A percentile compares a stretch with the other conserved stretches of the same genome.
These are phyloP conservation scores for Wallacemonas sp. DNA, from an alignment of 208 protist species.

Conservation along the genomic window DNA sequence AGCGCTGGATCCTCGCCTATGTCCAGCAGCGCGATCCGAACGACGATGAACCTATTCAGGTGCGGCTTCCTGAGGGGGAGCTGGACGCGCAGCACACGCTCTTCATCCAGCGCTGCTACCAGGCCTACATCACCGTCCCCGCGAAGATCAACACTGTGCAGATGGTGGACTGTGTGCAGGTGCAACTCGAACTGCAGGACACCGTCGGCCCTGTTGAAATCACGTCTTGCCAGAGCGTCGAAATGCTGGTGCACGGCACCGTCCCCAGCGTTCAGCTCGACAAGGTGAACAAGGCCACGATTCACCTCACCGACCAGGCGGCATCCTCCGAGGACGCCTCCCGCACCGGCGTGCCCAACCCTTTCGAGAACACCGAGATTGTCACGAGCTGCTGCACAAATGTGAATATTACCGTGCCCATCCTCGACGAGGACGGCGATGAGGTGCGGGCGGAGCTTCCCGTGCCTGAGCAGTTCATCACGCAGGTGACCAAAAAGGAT, in stretches of 20 bases:
- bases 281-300: slow-evolving; percentile 20
- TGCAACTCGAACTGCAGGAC: slow-evolving; percentile 27
- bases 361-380: slow-evolving; percentile 20
- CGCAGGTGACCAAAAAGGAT: neutral
- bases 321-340: neutral
- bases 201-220: slow-evolving; percentile 30
- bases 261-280: slow-evolving; percentile 28
- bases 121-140: slow-evolving; percentile 27
- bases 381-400: slow-evolving; percentile 30
- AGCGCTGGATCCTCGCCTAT: slow-evolving; percentile 10
- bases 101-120: slow-evolving; percentile 30
- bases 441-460: slow-evolving; percentile 29
- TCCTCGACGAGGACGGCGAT: slow-evolving; percentile 29
- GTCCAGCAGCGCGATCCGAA: neutral
- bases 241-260: slow-evolving; percentile 27
- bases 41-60: neutral
- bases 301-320: slow-evolving; percentile 17
- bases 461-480: slow-evolving; percentile 36
- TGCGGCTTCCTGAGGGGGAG: slow-evolving; percentile 16
- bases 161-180: slow-evolving; percentile 30
- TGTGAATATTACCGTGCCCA: slow-evolving; percentile 31
- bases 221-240: slow-evolving; percentile 25
- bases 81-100: slow-evolving; percentile 26
- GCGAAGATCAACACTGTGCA: slow-evolving; percentile 30
- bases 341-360: neutral